Percentiles rank a stretch among this genome's conserved stretches.
Evolutionary conservation across 768 basidiomycete species (phyloP).

Genomic region (Mycena metata): DNA sequence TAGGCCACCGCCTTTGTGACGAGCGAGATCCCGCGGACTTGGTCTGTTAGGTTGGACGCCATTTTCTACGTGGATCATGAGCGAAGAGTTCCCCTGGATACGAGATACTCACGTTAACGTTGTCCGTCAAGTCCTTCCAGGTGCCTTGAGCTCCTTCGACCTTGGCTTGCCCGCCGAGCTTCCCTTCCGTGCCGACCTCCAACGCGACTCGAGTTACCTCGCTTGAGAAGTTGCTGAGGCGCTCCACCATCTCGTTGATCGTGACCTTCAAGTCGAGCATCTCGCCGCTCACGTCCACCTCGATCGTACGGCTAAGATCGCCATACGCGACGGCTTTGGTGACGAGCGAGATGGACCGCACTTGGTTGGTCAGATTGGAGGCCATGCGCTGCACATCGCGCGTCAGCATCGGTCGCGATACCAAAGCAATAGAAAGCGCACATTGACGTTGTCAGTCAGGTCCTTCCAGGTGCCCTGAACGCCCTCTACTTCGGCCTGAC

Average conservation of each 20-base stretch:
- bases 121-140: constrained; percentile 43
- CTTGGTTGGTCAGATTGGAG: constrained; percentile 87
- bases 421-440: no score
- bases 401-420: no score
- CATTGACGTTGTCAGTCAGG: constrained; percentile 84
- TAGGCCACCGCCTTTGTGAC: constrained; percentile 37
- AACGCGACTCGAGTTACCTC: constrained; percentile 36
- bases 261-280: constrained; percentile 78
- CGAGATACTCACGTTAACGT: constrained; percentile 25
- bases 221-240: constrained; percentile 33
- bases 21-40: constrained; percentile 44
- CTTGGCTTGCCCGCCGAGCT: constrained; percentile 35
- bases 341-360: constrained; percentile 90
- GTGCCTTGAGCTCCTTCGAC: constrained; percentile 37
- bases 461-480: constrained; percentile 94
- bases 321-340: constrained; percentile 95
- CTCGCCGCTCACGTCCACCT: constrained; percentile 92
- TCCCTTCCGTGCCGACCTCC: constrained; percentile 34
- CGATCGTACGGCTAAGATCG: constrained; percentile 91
- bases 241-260: constrained; percentile 39
- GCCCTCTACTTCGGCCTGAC: constrained; percentile 87
- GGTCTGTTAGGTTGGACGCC: constrained; percentile 43
- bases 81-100: neutral
- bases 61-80: constrained; percentile 26
- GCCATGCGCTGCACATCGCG: no score